Percentiles rank a stretch among this genome's conserved stretches.
phyloP scores from a whole-genome alignment of 768 basidiomycete genomes.

The Termitomyces sp. region DNA sequence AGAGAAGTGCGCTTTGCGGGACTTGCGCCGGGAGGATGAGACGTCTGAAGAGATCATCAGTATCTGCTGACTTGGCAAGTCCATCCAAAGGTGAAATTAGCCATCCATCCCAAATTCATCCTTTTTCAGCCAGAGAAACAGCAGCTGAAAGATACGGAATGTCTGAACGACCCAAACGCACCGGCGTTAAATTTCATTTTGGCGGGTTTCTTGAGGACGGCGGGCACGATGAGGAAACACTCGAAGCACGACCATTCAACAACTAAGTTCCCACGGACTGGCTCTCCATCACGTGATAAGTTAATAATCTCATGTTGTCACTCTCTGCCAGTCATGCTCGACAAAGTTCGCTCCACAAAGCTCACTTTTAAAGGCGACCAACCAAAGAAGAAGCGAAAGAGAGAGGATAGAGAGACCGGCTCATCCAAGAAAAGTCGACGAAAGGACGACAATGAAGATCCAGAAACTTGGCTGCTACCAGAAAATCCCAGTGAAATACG shows the following conservation, averaged over 20 bases:
- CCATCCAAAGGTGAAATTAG: slow-evolving; percentile 36
- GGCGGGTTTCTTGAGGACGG: slow-evolving; percentile 54
- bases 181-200: slow-evolving; percentile 82
- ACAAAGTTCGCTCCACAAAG: slow-evolving; percentile 63
- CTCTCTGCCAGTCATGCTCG: slow-evolving; percentile 12
- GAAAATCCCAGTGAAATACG: slow-evolving; percentile 69
- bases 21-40: slow-evolving; percentile 94
- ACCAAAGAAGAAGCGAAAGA: slow-evolving; percentile 74
- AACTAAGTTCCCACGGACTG: slow-evolving; percentile 32
- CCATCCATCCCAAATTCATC: slow-evolving; percentile 52
- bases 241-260: slow-evolving; percentile 17
- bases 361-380: slow-evolving; percentile 91
- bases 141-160: slow-evolving; percentile 19
- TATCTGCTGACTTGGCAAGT: slow-evolving; percentile 19
- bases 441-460: slow-evolving; percentile 55
- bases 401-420: slow-evolving; percentile 48
- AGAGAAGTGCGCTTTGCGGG: slow-evolving; percentile 95
- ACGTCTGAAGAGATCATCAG: slow-evolving; percentile 54
- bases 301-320: not conserved
- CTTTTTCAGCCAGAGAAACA: slow-evolving; percentile 20
- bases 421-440: slow-evolving; percentile 40
- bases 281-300: slow-evolving; percentile 25
- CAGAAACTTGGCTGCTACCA: slow-evolving; percentile 78
- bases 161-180: slow-evolving; percentile 40
- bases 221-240: slow-evolving; percentile 44